Percentiles rank a stretch among this genome's conserved stretches.
phyloP scores from a whole-genome alignment of 148 eudicot species.

The Camellia sinensis region DNA sequence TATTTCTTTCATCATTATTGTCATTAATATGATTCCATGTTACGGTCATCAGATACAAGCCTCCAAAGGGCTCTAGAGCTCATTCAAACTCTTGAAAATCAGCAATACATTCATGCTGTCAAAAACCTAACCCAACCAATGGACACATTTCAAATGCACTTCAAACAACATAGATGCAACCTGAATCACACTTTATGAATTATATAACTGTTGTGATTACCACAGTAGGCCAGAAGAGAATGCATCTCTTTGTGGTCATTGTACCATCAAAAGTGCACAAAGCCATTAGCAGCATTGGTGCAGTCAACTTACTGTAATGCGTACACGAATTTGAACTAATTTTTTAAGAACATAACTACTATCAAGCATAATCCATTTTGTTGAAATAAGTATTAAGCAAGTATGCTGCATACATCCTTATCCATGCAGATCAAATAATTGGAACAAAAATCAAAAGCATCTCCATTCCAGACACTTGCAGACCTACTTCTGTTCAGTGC shows the following conservation, averaged over 20 bases:
- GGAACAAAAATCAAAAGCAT: not conserved
- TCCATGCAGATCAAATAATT: not conserved
- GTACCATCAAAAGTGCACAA: not conserved
- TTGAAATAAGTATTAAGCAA: not conserved
- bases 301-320: not conserved
- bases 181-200: not conserved
- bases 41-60: not conserved
- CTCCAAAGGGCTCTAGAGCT: not conserved
- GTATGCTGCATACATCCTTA: not conserved
- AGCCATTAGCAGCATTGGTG: not conserved
- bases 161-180: not conserved
- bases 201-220: not conserved
- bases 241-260: not conserved
- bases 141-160: not conserved
- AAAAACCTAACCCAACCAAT: not conserved
- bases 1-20: not conserved
- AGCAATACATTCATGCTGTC: not conserved
- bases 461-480: not conserved
- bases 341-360: not conserved
- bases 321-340: not conserved
- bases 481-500: not conserved
- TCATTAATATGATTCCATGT: not conserved
- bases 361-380: not conserved
- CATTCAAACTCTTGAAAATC: not conserved
- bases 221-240: not conserved